These are phyloP conservation scores for Aspergillus flavus DNA, from an alignment of 2,329 filamentous ascomycete species.

Conservation along the genomic window DNA sequence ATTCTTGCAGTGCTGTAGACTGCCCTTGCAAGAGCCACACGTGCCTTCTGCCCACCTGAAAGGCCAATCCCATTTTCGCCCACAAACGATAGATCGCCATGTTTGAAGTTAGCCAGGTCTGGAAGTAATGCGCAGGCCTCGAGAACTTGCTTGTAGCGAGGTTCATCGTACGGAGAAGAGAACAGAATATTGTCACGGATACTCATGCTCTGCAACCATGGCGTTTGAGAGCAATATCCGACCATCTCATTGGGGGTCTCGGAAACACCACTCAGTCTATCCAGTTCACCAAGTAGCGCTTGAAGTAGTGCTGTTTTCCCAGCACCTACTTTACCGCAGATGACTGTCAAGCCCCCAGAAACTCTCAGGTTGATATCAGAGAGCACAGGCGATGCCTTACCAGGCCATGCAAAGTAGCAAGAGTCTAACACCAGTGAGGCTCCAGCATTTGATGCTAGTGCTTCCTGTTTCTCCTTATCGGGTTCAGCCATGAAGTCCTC, in stretches of 20 bases:
- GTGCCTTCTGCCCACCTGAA: conserved; percentile 63
- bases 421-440: conserved; percentile 51
- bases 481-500: conserved; percentile 86
- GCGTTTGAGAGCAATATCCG: conserved; percentile 66
- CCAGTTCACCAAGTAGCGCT: conserved; percentile 62
- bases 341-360: conserved; percentile 59
- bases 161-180: conserved; percentile 67
- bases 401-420: conserved; percentile 81
- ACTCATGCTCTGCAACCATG: conserved; percentile 71
- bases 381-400: conserved; percentile 60
- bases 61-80: conserved; percentile 65
- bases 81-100: conserved; percentile 64
- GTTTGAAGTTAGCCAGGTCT: conserved; percentile 64
- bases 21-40: conserved; percentile 63
- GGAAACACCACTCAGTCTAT: conserved; percentile 54
- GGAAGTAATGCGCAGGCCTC: conserved; percentile 64
- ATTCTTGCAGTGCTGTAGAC: conserved; percentile 60
- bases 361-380: conserved; percentile 58
- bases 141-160: conserved; percentile 68
- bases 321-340: conserved; percentile 65
- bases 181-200: conserved; percentile 71
- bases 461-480: conserved; percentile 70
- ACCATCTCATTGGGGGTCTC: conserved; percentile 59
- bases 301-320: conserved; percentile 66
- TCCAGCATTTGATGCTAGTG: conserved; percentile 35